Base-by-base conservation (phyloP, 179 eudicot genomes). In the Silene coronaria region DNA sequence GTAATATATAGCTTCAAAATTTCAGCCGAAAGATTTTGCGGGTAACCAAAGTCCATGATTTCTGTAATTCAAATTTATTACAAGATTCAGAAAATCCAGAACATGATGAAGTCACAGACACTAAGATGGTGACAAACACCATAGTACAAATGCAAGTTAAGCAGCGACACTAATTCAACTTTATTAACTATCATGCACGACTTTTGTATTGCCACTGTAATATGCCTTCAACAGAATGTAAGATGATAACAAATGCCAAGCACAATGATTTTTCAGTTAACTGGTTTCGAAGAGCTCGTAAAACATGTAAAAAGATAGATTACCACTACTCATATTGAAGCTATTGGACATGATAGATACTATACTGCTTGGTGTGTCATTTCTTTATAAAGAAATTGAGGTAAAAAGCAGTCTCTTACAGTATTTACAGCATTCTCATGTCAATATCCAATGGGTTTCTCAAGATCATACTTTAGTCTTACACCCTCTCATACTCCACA, bases 11-110 rank as follows among this genome's bases (percentile, higher is more conserved):
- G 97, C 88, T 96, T 96, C 79, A 96, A 80, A 75, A 96, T 93
- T 86, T 96, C 99, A 5, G 99, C 92, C 24, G 97, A 89, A 71
- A 96, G 97, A 88, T 96, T 96, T 75, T 96, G 99, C 23, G 97
- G 99, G 82, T 92, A 96, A 63, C 99, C 99, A 83, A 96, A 96
- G 82, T 96, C 97, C 99, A 96, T 93, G 68, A 96, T 96, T 86
- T 96, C 99, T 96, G 92, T 81, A 79, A 77, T 84, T 77, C 61
- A 64, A 65, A 65, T 30, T 28, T 13, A 30, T 16, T 1, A 36
- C 45, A 38, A 68, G n/a, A 1, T 21, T 42, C 30, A 68, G 19
- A 68, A 68, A 14, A 38, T 68, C 45, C 19, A 24, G 4, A 67
- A 68, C n/a, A 42, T 21, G 72, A 45, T 9, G 22, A 13, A 38